These are phyloP conservation scores for Apiotrichum mycotoxinovorans DNA, from an alignment of 1,284 basidiomycete species.

Conservation along the genomic window DNA sequence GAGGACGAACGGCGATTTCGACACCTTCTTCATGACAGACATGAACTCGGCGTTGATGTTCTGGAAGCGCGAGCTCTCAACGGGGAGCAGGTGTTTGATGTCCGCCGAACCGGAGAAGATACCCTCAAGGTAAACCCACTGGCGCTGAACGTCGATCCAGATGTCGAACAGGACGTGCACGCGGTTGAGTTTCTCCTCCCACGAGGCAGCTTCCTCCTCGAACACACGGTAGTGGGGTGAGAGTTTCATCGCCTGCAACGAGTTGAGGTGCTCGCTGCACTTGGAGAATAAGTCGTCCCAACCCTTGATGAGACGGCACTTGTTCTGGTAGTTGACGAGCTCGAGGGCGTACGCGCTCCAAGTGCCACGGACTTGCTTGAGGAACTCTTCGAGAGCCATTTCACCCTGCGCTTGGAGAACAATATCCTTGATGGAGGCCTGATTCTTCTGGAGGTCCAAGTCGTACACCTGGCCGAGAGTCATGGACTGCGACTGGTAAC, in stretches of 20 bases:
- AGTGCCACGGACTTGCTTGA: slow-evolving; percentile 91
- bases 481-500: slow-evolving; percentile 71
- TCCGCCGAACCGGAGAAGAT: slow-evolving; percentile 99
- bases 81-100: slow-evolving; percentile 95
- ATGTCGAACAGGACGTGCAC: slow-evolving; percentile 96
- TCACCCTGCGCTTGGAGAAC: slow-evolving; percentile 98
- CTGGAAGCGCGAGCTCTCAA: slow-evolving; percentile 94
- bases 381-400: slow-evolving; percentile 91
- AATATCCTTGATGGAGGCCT: slow-evolving; percentile 84
- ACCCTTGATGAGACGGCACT: slow-evolving; percentile 90
- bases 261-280: slow-evolving; percentile 94
- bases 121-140: slow-evolving; percentile 99
- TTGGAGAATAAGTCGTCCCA: slow-evolving; percentile 99
- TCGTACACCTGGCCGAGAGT: slow-evolving; percentile 97
- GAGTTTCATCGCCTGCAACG: slow-evolving; percentile 91
- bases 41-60: slow-evolving; percentile 99
- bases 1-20: slow-evolving; percentile 95
- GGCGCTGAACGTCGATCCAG: slow-evolving; percentile 98
- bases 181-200: slow-evolving; percentile 92
- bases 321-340: slow-evolving; percentile 97
- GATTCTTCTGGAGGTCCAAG: slow-evolving; percentile 91
- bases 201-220: slow-evolving; percentile 86
- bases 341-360: slow-evolving; percentile 97
- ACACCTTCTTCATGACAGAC: slow-evolving; percentile 98
- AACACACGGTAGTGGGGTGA: slow-evolving; percentile 98